Evolutionary conservation across 352 stramenopile genomes (phyloP).

Genomic region (Pythium phragmitis): DNA sequence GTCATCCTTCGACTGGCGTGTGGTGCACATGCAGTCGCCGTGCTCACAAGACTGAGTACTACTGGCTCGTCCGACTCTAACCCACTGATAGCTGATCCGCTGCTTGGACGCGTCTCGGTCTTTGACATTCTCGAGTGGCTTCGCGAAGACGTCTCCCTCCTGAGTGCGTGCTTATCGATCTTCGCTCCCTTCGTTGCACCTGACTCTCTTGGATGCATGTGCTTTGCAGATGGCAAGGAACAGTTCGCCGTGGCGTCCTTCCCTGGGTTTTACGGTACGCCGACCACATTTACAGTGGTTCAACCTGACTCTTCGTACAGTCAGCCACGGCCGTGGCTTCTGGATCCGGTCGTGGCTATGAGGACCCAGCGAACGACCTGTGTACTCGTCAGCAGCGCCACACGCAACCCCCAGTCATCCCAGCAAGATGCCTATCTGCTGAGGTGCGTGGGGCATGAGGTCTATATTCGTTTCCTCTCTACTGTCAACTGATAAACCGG

Average conservation of each 20-base stretch:
- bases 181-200: background rate
- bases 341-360: slow-evolving; percentile 42
- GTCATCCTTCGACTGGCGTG: slow-evolving; percentile 51
- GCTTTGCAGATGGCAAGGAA: slow-evolving; percentile 25
- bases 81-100: slow-evolving; percentile 10
- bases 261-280: slow-evolving; percentile 46
- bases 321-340: slow-evolving; percentile 5
- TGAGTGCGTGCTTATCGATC: slow-evolving; percentile 37
- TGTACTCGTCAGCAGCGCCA: slow-evolving; percentile 20
- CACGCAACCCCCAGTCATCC: background rate
- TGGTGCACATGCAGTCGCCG: slow-evolving; percentile 37
- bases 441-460: slow-evolving; percentile 1
- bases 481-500: background rate
- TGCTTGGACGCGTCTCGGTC: slow-evolving; percentile 44
- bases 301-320: background rate
- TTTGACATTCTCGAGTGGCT: slow-evolving; percentile 57
- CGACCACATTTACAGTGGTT: slow-evolving; percentile 12
- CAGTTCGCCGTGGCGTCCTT: slow-evolving; percentile 40
- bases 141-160: slow-evolving; percentile 48
- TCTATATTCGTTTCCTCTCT: background rate
- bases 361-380: slow-evolving; percentile 29
- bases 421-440: background rate
- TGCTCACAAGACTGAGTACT: slow-evolving; percentile 22
- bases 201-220: background rate
- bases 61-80: background rate